Evolutionary conservation across 73 alveolate genomes (phyloP), one percentile per base, ranked within the genome.

Genomic region (Paramecium primaurelia): DNA sequence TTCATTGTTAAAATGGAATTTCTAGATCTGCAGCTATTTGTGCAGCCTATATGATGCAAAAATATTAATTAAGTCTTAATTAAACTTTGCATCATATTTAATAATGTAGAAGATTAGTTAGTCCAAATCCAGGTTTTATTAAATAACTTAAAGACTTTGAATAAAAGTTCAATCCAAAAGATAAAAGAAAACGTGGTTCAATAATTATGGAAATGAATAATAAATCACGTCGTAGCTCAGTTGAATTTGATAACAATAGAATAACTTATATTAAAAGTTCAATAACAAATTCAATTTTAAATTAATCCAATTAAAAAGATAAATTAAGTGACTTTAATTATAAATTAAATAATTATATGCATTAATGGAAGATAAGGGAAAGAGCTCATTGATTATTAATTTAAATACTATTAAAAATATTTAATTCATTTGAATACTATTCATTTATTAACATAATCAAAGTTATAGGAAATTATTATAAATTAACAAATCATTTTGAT

Each of bases 21-120:
- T 80, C 91, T 42, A 18, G 42, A 45, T 80, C 91, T 14, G 58
- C 77, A n/a, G 34, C 91, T 45, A 18, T 44, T 22, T 80, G 44
- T 22, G 75, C 91, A 14, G 90, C 75, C 16, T 77, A 38, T 44
- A 42, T 77, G 90, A 77, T 77, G 90, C 30, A 45, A 77, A 77
- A 77, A 32, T 77, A 38, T 42, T 7, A 45, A 44, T 80, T 30
- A 58, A 80, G 26, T 45, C 49, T 42, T 5, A 42, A 16, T 25
- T 4, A 42, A 80, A 26, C 75, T n/a, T 22, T 80, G 6, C 30
- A 25, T 8, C 91, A 80, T 14, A 80, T 80, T n/a, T 49, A 80
- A 80, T 80, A 59, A 47, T 26, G 91, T 38, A 44, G 77, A 25
- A 42, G 30, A n/a, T 9, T 44, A 7, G 77, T 42, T 8, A 45